Base-by-base conservation (phyloP, 2,329 filamentous ascomycete species). In the Aspergillus japonicus region DNA sequence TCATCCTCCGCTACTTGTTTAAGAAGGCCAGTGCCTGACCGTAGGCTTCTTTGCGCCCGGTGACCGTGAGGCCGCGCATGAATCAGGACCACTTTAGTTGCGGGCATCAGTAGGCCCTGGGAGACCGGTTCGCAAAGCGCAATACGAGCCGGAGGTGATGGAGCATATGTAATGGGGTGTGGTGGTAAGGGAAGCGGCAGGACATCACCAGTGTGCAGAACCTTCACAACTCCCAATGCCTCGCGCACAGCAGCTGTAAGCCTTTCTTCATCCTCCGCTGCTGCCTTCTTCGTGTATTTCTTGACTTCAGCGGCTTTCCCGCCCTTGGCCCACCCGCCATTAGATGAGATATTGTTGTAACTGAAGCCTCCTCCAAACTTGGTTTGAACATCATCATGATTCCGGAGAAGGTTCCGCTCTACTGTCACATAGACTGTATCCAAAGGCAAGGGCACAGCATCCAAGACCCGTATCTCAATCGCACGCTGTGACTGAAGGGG, bases 81-180 rank as follows among this genome's bases (percentile, higher is more conserved):
- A 73, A 81, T 72, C 23, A 98, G 82, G 24, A 99, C 87, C 59
- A 99, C 91, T 69, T 90, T 92, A 16, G 93, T 99, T 12, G 81
- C 84, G 0, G 91, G 83, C 8, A 88, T 83, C 50, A 99, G 74
- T 5, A 95, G 75, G 8, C 95, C 95, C 75, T 99, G 95, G 5
- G 91, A 87, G 16, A 98, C 92, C 8, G 95, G 95, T 73, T 99
- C 95, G 73, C 93, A 98, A n/a, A 96, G 86, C 51, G 91, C 87
- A 62, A 98, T 90, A 76, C 89, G 92, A 47, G 91, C 95, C 0
- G 93, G 92, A 47, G 91, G 91, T 14, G 92, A 86, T 24, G 91
- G 87, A 19, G 90, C 86, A 75, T 96, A 92, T 8, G 92, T 96
- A 64, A 96, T 89, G 12, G 92, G 89, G 75, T 97, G 92, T 2